Percentiles rank a stretch among this genome's conserved stretches.
Evolutionary conservation across 2,329 filamentous ascomycete species (phyloP).

Genomic region (Penicillium sp.): DNA sequence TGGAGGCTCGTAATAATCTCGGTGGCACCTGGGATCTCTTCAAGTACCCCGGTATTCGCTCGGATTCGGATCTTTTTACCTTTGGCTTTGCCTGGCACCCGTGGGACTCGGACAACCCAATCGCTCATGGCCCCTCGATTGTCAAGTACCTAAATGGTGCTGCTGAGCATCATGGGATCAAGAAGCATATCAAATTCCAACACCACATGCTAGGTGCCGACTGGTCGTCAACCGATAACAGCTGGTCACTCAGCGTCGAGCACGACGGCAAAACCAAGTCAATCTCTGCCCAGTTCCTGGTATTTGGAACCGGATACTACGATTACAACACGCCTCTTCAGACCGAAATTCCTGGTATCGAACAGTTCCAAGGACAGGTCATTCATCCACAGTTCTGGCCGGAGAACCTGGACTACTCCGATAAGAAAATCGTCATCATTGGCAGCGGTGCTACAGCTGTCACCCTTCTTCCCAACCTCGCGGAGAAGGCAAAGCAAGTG

Average conservation of each 20-base stretch:
- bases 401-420: constrained; percentile 59
- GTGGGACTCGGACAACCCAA: constrained; percentile 52
- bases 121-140: constrained; percentile 42
- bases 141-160: constrained; percentile 4
- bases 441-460: constrained; percentile 75
- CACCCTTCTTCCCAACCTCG: constrained; percentile 68
- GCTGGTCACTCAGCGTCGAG: constrained; percentile 50
- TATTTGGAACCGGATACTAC: constrained; percentile 67
- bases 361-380: constrained; percentile 60
- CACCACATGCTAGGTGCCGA: constrained; percentile 50
- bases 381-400: constrained; percentile 75
- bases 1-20: constrained; percentile 49
- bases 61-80: constrained; percentile 56
- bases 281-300: constrained; percentile 45
- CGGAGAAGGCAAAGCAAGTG: constrained; percentile 59
- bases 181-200: constrained; percentile 35
- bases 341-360: constrained; percentile 61
- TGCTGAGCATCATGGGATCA: constrained; percentile 5
- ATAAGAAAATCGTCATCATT: constrained; percentile 67
- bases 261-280: constrained; percentile 26
- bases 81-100: constrained; percentile 66
- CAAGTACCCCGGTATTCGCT: constrained; percentile 50
- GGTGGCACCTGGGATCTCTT: constrained; percentile 57
- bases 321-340: constrained; percentile 63
- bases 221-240: constrained; percentile 53